These are phyloP conservation scores for Knoxia roxburghii DNA, from an alignment of 257 asterid species.

Conservation along the genomic window DNA sequence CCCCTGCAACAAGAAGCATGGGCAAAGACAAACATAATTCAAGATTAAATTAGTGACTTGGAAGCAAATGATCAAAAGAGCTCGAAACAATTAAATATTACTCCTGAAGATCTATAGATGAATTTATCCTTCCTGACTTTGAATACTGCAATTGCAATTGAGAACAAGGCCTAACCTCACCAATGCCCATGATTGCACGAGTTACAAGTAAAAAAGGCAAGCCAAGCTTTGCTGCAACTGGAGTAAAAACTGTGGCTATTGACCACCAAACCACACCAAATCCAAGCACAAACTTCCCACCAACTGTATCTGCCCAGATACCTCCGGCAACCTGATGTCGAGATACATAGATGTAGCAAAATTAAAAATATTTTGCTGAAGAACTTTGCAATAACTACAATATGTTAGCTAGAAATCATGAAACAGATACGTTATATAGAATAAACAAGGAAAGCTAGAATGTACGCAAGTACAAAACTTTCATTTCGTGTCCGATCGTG, in stretches of 20 bases:
- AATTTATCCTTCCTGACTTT: neutral
- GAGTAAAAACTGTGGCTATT: constrained; percentile 69
- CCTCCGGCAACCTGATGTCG: constrained; percentile 81
- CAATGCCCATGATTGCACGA: constrained; percentile 92
- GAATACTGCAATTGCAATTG: neutral
- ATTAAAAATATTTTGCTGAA: neutral
- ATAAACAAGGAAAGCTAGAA: neutral
- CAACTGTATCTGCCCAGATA: constrained; percentile 93
- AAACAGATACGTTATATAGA: neutral
- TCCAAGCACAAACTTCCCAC: constrained; percentile 83
- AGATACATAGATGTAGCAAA: constrained; percentile 15
- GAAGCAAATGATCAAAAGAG: neutral
- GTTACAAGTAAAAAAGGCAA: constrained; percentile 77
- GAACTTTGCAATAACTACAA: neutral
- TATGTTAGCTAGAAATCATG: neutral
- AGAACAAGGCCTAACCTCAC: constrained; percentile 55
- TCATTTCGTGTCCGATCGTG: neutral
- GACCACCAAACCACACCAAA: constrained; percentile 99
- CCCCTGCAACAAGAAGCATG: constrained; percentile 51
- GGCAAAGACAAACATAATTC: neutral
- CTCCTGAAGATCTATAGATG: no score
- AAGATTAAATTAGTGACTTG: neutral
- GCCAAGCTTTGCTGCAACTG: constrained; percentile 79
- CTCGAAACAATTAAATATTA: neutral
- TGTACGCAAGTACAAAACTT: neutral